Conservation (phyloP, 2,329 filamentous ascomycete species). For the Hypoxylon sp. region DNA sequence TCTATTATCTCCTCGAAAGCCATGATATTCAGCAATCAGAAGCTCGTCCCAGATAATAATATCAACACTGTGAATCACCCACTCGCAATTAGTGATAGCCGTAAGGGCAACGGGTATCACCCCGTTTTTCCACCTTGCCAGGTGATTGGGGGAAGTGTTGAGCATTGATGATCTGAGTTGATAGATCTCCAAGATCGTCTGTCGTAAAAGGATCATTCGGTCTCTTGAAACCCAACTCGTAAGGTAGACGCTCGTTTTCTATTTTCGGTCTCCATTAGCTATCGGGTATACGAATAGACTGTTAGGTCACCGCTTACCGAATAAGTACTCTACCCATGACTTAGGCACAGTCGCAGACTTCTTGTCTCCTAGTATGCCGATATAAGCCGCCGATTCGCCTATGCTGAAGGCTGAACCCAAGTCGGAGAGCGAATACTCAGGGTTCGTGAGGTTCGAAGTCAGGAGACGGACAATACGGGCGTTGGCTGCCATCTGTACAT, state of each 20-base stretch:
- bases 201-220: neutral
- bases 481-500: slow-evolving; percentile 41
- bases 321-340: slow-evolving; percentile 39
- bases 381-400: slow-evolving; percentile 42
- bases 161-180: neutral
- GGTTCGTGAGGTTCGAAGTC: slow-evolving; percentile 46
- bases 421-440: slow-evolving; percentile 40
- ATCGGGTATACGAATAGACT: neutral
- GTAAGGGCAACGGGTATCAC: slow-evolving; percentile 10
- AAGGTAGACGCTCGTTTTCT: slow-evolving; percentile 40
- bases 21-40: neutral
- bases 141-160: slow-evolving; percentile 33
- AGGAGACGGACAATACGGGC: slow-evolving; percentile 39
- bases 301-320: slow-evolving; percentile 30
- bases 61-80: neutral
- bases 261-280: slow-evolving; percentile 16
- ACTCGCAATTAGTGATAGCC: slow-evolving; percentile 3
- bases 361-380: slow-evolving; percentile 38
- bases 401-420: slow-evolving; percentile 35
- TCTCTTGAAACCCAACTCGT: slow-evolving; percentile 37
- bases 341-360: slow-evolving; percentile 34
- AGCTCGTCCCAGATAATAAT: slow-evolving; percentile 1
- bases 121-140: slow-evolving; percentile 21
- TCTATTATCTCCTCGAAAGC: neutral
- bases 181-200: slow-evolving; percentile 17